Conservation (phyloP, 345 rosid species). For the Hibiscus trionum region DNA sequence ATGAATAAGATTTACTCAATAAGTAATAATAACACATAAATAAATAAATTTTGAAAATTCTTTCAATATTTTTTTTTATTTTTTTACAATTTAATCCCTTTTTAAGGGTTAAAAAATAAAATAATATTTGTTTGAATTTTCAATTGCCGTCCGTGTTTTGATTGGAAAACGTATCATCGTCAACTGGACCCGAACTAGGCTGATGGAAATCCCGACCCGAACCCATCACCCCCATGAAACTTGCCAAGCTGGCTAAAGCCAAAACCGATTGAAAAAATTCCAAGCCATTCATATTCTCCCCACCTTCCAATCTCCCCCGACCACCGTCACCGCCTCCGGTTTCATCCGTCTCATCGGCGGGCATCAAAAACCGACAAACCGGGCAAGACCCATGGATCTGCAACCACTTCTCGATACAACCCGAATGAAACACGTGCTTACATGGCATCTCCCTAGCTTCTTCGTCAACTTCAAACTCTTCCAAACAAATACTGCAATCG, state of each 20-base stretch:
- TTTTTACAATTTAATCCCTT: too few species aligned
- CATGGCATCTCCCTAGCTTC: slow-evolving; percentile 16
- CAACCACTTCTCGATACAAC: slow-evolving; percentile 21
- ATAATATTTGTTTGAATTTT: slow-evolving; percentile 14
- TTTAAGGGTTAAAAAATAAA: too few species aligned
- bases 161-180: not conserved
- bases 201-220: not conserved
- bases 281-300: not conserved
- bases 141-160: not conserved
- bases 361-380: slow-evolving; percentile 13
- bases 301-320: not conserved
- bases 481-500: slow-evolving; percentile 20
- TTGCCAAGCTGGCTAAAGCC: not conserved
- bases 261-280: not conserved
- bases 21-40: too few species aligned
- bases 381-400: slow-evolving; percentile 14
- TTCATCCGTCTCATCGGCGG: not conserved
- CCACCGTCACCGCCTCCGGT: not conserved
- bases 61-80: too few species aligned
- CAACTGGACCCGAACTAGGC: not conserved
- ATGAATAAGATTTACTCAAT: too few species aligned
- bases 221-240: not conserved
- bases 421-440: not conserved
- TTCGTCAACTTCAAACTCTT: not conserved
- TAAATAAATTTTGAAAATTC: not conserved